Base-by-base conservation (phyloP, 2,329 filamentous ascomycete genomes). In the Pseudovirgaria hyperparasitica region DNA sequence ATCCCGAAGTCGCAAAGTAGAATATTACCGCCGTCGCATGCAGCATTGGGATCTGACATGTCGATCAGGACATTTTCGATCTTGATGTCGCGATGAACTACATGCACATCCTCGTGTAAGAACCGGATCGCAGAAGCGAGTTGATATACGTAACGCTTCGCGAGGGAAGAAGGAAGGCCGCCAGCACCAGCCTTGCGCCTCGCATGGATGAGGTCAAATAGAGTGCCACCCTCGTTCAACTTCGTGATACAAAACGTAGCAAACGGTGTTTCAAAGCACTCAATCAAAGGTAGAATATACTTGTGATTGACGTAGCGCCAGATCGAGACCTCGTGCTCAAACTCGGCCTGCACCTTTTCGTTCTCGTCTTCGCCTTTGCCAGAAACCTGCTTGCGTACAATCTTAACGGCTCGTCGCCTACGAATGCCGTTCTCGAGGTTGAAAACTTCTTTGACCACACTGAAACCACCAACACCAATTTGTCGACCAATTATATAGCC, bases 231-330 rank as follows among this genome's bases (percentile, higher is more conserved):
- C 16, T 66, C 65, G 36, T 70, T 72, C 29, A 77, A 50, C 31
- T 67, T 67, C 30, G 73, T 78, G 45, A 78, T 75, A 42, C 72
- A 77, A 36, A 74, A 78, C 0, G 72, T 77, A n/a, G 73, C 73
- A 40, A 68, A 75, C 23, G 75, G 67, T 9, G 71, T 75, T 36
- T 74, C 72, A 46, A 74, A 76, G 12, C 77, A 73, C 5, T 67
- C 63, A 31, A 76, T 62, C 6, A 79, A 58, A 1, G 68, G 65
- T 16, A 79, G 51, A 25, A 79, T 66, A 41, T 77, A 65, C 1
- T 62, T 62, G 41, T 79, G 72, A 29, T 65, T 65, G 22, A 78
- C 54, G 40, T 72, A 73, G 23, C 74, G 64, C 74, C 74, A 79
- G 21, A 79, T 65, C 22, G 69, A 64, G 23, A 78, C 69, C 54